Evolutionary conservation across 2,329 filamentous ascomycete genomes (phyloP).

Genomic region (Talaromyces pinophilus): DNA sequence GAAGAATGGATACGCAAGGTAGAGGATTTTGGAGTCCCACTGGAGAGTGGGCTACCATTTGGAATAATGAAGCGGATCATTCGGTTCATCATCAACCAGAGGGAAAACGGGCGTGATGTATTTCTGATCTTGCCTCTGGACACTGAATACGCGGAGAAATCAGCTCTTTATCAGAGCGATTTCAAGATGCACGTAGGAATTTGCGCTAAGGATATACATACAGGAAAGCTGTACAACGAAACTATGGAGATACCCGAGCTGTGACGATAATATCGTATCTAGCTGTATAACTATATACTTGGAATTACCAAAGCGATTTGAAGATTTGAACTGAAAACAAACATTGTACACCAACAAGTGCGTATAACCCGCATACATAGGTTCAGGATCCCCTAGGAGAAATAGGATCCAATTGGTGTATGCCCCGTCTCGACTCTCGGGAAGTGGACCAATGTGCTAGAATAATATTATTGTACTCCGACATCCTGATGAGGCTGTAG

Average conservation of each 20-base stretch:
- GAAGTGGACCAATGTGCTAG: too few species aligned
- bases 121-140: constrained; percentile 15
- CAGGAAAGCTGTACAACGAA: constrained; percentile 11
- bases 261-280: not conserved
- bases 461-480: too few species aligned
- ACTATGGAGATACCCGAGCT: constrained; percentile 11
- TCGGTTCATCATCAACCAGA: constrained; percentile 12
- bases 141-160: constrained; percentile 15
- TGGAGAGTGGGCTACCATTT: constrained; percentile 18
- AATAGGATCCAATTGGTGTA: too few species aligned
- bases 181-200: constrained; percentile 17
- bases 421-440: too few species aligned
- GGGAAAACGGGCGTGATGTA: constrained; percentile 1
- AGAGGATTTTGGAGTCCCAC: constrained; percentile 14
- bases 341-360: too few species aligned
- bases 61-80: constrained; percentile 16
- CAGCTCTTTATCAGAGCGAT: constrained; percentile 20
- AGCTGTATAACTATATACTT: too few species aligned
- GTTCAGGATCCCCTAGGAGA: too few species aligned
- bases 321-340: too few species aligned
- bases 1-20: constrained; percentile 15
- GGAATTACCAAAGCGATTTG: too few species aligned
- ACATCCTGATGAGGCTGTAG: too few species aligned
- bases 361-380: too few species aligned
- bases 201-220: constrained; percentile 12